These are phyloP conservation scores for Candida ficus DNA, from an alignment of 805 yeast genomes.

Conservation along the genomic window DNA sequence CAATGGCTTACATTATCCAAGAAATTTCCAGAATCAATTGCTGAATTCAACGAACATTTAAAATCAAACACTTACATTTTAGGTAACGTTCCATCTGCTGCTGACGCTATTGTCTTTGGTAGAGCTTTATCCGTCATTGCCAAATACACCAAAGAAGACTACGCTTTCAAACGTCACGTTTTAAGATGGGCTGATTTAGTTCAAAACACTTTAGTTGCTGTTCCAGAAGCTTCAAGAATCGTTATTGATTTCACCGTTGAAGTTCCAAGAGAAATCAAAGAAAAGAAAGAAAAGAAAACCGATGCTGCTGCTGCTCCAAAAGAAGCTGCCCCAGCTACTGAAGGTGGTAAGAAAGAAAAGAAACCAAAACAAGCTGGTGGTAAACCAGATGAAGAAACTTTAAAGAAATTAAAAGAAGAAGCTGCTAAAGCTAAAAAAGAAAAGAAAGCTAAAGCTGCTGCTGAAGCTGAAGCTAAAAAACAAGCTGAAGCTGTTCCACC, in stretches of 20 bases:
- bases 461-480: constrained; percentile 38
- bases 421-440: constrained; percentile 63
- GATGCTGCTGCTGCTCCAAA: constrained; percentile 19
- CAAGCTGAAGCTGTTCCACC: constrained; percentile 62
- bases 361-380: constrained; percentile 35
- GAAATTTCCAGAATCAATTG: constrained; percentile 48
- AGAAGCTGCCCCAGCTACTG: constrained; percentile 19
- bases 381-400: constrained; percentile 44
- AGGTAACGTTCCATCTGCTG: constrained; percentile 59
- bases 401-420: constrained; percentile 42
- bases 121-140: constrained; percentile 56
- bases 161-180: constrained; percentile 71
- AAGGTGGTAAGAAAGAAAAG: constrained; percentile 34
- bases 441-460: constrained; percentile 44
- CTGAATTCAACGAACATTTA: constrained; percentile 64
- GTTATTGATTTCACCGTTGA: constrained; percentile 53
- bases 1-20: constrained; percentile 77
- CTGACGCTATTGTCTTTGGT: constrained; percentile 70
- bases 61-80: constrained; percentile 66
- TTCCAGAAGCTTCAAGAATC: constrained; percentile 50
- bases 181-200: constrained; percentile 89
- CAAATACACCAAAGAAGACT: constrained; percentile 47
- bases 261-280: constrained; percentile 71
- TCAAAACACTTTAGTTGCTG: constrained; percentile 59
- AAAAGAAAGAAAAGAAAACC: constrained; percentile 45